phyloP scores from a whole-genome alignment of 73 alveolate genomes.

The Uronychia binucleata region DNA sequence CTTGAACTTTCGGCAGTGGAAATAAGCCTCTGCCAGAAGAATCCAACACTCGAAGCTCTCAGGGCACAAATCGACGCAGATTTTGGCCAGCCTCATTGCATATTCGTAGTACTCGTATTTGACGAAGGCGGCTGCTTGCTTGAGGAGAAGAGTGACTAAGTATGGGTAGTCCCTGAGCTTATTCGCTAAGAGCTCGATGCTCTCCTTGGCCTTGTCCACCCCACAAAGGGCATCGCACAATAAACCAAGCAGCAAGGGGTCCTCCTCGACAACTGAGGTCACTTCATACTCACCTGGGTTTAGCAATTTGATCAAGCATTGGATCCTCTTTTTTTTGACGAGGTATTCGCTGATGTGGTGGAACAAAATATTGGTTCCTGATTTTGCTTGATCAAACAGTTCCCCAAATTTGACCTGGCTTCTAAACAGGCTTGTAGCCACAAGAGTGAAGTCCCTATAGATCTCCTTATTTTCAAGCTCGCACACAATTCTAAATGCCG shows the following conservation, averaged over 20 bases:
- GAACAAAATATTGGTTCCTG: constrained; percentile 54
- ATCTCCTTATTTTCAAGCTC: constrained; percentile 42
- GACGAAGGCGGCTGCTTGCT: constrained; percentile 59
- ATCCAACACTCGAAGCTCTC: constrained; percentile 71
- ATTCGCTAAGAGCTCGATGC: constrained; percentile 38
- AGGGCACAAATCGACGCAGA: constrained; percentile 69
- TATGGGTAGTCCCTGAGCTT: constrained; percentile 64
- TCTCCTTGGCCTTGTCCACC: constrained; percentile 55
- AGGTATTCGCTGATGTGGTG: constrained; percentile 55
- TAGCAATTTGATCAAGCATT: neutral
- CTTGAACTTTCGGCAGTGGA: constrained; percentile 54
- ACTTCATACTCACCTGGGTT: neutral
- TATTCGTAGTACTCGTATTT: constrained; percentile 59
- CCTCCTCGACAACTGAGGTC: constrained; percentile 33
- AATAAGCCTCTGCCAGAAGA: constrained; percentile 56
- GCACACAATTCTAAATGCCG: constrained; percentile 26
- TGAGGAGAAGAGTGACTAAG: constrained; percentile 58
- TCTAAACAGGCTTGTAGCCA: constrained; percentile 40
- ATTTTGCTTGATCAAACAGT: constrained; percentile 49
- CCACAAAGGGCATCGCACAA: constrained; percentile 42
- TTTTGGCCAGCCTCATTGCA: constrained; percentile 56
- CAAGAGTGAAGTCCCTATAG: constrained; percentile 47
- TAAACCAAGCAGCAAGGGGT: constrained; percentile 54
- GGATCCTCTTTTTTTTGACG: constrained; percentile 56
- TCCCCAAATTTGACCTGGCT: constrained; percentile 55